Evolutionary conservation across 2,329 filamentous ascomycete species (phyloP), one percentile per base, ranked within the genome.

Genomic region (Zymoseptoria pseudotritici): DNA sequence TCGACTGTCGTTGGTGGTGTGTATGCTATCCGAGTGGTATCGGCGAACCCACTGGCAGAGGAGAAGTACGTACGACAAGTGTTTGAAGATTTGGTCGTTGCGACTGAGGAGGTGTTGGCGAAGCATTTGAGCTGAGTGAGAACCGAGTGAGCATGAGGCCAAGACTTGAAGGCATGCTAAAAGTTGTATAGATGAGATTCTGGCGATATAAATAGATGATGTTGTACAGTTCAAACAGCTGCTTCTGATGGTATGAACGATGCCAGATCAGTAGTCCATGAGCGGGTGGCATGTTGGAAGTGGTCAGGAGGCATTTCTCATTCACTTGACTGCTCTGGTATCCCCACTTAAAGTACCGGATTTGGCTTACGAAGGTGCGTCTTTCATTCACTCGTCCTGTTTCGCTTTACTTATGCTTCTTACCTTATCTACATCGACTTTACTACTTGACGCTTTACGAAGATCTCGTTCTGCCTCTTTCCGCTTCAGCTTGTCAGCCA

Each of bases 11-110:
- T 96, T 11, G 84, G 83, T 8, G 88, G 85, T 0, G 79, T 85
- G 20, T 90, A 90, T 73, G 87, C 88, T 1, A 95, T 97, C 62
- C 81, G 93, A 0, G 84, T 97, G 46, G 87, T 93, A 21, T 91
- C 89, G 59, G 87, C 83, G 0, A 89, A 88, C 67, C 78, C 83
- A 22, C 78, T 83, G 50, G 84, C 87, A 0, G 86, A 93, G 72
- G 86, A 90, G 74, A 83, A 83, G 70, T 88, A 90, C 73, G 76
- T 97, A 3, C 79, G 84, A 62, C 80, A 80, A 62, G 85, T 91
- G 0, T 96, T 95, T 78, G 83, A 89, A 13, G 82, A 90, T 58
- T 72, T 97, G 46, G 84, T 91, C 1, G 75, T 80, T 63, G 80
- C 79, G 17, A 83, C 87, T 0, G 85, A 89, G 74, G 80, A 81